A percentile compares a stretch with the other conserved stretches of the same genome.
These are phyloP conservation scores for Hypoxylon trugodes DNA, from an alignment of 495 filamentous ascomycete species.

Conservation along the genomic window DNA sequence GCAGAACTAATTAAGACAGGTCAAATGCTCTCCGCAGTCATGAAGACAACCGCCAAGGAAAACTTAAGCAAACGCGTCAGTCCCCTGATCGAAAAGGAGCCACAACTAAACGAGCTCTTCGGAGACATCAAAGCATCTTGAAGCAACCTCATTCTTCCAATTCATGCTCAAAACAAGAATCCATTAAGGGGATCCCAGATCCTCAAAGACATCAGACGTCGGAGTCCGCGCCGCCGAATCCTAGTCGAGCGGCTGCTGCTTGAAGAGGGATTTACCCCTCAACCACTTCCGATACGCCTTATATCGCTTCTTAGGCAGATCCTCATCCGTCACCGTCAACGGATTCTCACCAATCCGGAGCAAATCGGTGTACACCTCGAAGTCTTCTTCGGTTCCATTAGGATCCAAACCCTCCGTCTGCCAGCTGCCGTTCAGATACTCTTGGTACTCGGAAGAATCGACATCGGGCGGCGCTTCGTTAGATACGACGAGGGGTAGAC, in stretches of 20 bases:
- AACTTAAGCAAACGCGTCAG: slow-evolving; percentile 45
- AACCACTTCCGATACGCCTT: slow-evolving; percentile 96
- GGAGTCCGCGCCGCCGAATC: slow-evolving; percentile 27
- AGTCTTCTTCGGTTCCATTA: slow-evolving; percentile 66
- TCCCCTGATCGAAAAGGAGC: slow-evolving; percentile 54
- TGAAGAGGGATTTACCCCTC: slow-evolving; percentile 90
- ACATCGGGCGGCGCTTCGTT: slow-evolving; percentile 65
- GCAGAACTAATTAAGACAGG: slow-evolving; percentile 54
- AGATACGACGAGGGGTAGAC: slow-evolving; percentile 84
- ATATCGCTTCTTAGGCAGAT: slow-evolving; percentile 88
- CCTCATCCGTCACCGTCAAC: slow-evolving; percentile 85
- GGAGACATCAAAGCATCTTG: slow-evolving; percentile 17
- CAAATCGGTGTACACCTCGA: slow-evolving; percentile 78
- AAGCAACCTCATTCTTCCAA: neutral
- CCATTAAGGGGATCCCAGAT: slow-evolving; percentile 10
- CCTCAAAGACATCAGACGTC: slow-evolving; percentile 11
- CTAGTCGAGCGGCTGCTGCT: slow-evolving; percentile 79
- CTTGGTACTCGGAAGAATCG: slow-evolving; percentile 71
- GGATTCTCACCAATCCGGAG: slow-evolving; percentile 80
- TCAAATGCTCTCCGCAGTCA: slow-evolving; percentile 43
- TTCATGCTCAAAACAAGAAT: neutral
- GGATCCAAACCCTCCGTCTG: slow-evolving; percentile 47
- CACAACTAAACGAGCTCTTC: slow-evolving; percentile 53
- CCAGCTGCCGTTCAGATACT: slow-evolving; percentile 72
- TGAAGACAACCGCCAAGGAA: slow-evolving; percentile 37